These are phyloP conservation scores for Eucalyptus globulus DNA, from an alignment of 345 rosid species.

Conservation along the genomic window DNA sequence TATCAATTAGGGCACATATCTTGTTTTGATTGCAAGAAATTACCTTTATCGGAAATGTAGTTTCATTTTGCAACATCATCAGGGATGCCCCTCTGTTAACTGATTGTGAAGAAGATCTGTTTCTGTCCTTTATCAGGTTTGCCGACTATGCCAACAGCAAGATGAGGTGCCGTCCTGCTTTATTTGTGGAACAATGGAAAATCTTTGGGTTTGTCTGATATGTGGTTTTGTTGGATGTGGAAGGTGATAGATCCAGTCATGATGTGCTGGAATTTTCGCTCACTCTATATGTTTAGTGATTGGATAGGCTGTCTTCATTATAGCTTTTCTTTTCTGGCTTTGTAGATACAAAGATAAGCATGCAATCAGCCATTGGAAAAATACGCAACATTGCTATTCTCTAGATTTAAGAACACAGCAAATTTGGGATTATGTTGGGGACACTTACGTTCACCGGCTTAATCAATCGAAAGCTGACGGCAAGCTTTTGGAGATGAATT, in stretches of 20 bases:
- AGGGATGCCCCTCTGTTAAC: background rate
- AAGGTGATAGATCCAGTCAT: slow-evolving; percentile 40
- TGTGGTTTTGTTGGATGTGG: slow-evolving; percentile 96
- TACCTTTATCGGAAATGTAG: background rate
- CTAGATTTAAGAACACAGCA: slow-evolving; percentile 84
- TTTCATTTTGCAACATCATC: background rate
- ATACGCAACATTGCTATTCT: slow-evolving; percentile 82
- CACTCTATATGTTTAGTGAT: background rate
- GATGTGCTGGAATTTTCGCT: background rate
- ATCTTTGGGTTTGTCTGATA: slow-evolving; percentile 86
- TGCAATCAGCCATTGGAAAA: slow-evolving; percentile 86
- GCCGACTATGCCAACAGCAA: slow-evolving; percentile 83
- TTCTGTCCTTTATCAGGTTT: slow-evolving; percentile 34
- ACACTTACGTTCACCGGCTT: slow-evolving; percentile 80
- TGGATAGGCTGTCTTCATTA: background rate
- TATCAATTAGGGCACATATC: background rate
- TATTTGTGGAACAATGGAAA: slow-evolving; percentile 63
- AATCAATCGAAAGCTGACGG: slow-evolving; percentile 89
- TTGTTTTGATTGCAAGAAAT: background rate
- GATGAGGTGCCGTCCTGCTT: slow-evolving; percentile 75
- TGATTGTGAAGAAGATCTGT: background rate
- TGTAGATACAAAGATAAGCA: slow-evolving; percentile 92
- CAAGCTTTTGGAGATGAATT: slow-evolving; percentile 48
- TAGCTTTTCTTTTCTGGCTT: background rate
- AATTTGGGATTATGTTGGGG: slow-evolving; percentile 98